Conservation (phyloP, 2,329 filamentous ascomycete genomes). For the Orbilia oligospora region DNA sequence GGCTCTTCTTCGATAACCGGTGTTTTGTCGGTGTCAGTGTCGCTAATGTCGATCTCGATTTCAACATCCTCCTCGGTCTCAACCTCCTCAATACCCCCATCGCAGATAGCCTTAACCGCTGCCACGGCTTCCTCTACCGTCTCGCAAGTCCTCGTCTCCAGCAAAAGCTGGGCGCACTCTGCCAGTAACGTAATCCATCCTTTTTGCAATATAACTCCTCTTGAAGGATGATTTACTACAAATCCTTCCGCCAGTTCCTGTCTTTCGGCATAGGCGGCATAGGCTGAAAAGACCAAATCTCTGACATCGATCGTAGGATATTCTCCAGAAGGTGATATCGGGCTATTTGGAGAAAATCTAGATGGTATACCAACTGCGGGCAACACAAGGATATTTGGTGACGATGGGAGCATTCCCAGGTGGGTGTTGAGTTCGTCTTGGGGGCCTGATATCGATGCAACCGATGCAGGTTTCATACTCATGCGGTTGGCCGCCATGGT, state of each 20-base stretch:
- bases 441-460: conserved; percentile 59
- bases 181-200: conserved; percentile 58
- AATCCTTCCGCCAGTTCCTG: conserved; percentile 58
- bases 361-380: conserved; percentile 48
- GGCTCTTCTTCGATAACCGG: conserved; percentile 59
- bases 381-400: conserved; percentile 58
- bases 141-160: conserved; percentile 36
- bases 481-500: conserved; percentile 42
- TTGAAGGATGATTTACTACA: conserved; percentile 57
- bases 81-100: conserved; percentile 55
- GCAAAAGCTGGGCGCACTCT: conserved; percentile 49
- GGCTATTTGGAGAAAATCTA: conserved; percentile 42
- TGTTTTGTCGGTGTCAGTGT: conserved; percentile 58
- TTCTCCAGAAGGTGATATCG: conserved; percentile 51
- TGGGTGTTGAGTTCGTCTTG: conserved; percentile 60
- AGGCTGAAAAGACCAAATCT: conserved; percentile 50
- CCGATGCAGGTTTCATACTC: conserved; percentile 59
- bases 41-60: conserved; percentile 58
- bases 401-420: conserved; percentile 58
- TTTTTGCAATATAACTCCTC: conserved; percentile 58
- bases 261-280: conserved; percentile 50
- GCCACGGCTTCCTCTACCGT: conserved; percentile 52
- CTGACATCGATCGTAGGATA: conserved; percentile 48
- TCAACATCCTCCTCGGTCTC: conserved; percentile 59
- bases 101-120: conserved; percentile 53